A percentile compares a stretch with the other conserved stretches of the same genome.
Evolutionary conservation across 768 basidiomycete genomes (phyloP).

Genomic region (Russula virescens): DNA sequence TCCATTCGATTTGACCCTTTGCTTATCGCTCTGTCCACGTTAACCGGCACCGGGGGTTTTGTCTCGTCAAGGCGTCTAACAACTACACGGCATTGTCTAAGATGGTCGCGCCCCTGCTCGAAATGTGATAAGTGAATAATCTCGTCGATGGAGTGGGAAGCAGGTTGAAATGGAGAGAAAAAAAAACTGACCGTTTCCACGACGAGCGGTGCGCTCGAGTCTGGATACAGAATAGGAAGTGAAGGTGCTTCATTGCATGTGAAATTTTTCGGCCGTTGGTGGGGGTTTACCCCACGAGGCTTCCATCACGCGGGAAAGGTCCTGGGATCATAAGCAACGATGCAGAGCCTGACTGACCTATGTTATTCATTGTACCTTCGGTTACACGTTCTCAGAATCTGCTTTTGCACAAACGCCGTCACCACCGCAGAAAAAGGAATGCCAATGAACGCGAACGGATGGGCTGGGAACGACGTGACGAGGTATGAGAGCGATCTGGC

Average conservation of each 20-base stretch:
- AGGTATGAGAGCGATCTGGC: not conserved
- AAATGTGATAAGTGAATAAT: conserved; percentile 3
- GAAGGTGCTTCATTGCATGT: conserved; percentile 1
- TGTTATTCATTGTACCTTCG: not conserved
- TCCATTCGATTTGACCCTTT: conserved; percentile 16
- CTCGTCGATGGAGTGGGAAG: conserved; percentile 1
- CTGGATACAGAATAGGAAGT: not conserved
- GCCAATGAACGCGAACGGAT: not conserved
- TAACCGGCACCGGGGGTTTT: conserved; percentile 1
- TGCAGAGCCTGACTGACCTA: not conserved
- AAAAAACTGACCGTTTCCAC: not conserved
- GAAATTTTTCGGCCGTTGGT: conserved; percentile 9
- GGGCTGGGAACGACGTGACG: not conserved
- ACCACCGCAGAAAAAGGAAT: not conserved
- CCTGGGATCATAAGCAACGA: not conserved
- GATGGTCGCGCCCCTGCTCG: conserved; percentile 4
- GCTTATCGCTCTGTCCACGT: conserved; percentile 6
- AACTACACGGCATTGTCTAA: not conserved
- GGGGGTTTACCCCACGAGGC: not conserved
- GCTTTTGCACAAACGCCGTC: not conserved
- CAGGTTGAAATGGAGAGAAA: not conserved
- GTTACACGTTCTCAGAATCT: not conserved
- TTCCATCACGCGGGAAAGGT: not conserved
- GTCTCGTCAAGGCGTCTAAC: not conserved
- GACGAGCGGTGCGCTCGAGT: not conserved